Conservation (phyloP, 768 basidiomycete genomes). For the Mycena polygramma region DNA sequence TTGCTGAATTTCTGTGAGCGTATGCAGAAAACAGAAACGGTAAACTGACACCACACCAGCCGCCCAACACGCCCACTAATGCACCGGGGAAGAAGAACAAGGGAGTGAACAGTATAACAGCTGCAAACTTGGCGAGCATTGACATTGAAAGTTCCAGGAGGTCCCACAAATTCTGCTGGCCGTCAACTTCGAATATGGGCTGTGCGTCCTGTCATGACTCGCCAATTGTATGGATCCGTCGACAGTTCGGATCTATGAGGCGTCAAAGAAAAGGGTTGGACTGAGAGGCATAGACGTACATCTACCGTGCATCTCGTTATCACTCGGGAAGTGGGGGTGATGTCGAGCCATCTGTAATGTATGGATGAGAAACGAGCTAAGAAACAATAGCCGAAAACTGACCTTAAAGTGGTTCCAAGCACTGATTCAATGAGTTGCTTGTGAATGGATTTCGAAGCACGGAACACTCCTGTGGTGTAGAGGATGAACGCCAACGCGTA, state of each 20-base stretch:
- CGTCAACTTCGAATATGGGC: conserved; percentile 32
- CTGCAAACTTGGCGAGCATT: conserved; percentile 46
- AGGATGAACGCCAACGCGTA: conserved; percentile 47
- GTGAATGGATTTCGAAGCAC: conserved; percentile 59
- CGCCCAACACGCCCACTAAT: conserved; percentile 47
- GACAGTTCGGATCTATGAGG: conserved; percentile 47
- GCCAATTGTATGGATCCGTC: conserved; percentile 37
- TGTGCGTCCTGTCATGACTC: conserved; percentile 59
- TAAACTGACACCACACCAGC: conserved; percentile 41
- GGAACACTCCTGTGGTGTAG: conserved; percentile 54
- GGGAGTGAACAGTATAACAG: conserved; percentile 48
- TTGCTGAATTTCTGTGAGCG: conserved; percentile 22
- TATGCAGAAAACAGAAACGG: background rate
- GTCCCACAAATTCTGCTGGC: conserved; percentile 45
- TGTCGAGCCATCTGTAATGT: conserved; percentile 45
- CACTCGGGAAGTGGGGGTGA: conserved; percentile 50
- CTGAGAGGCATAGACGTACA: background rate
- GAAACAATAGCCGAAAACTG: conserved; percentile 17
- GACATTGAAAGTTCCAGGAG: conserved; percentile 37
- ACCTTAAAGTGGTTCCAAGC: conserved; percentile 61
- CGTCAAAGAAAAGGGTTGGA: too few species aligned
- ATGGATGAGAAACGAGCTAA: background rate
- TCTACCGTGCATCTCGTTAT: conserved; percentile 65
- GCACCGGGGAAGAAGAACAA: conserved; percentile 49
- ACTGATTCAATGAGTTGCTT: conserved; percentile 53